phyloP scores from a whole-genome alignment of 768 basidiomycete genomes.

The Tulasnella sp. region DNA sequence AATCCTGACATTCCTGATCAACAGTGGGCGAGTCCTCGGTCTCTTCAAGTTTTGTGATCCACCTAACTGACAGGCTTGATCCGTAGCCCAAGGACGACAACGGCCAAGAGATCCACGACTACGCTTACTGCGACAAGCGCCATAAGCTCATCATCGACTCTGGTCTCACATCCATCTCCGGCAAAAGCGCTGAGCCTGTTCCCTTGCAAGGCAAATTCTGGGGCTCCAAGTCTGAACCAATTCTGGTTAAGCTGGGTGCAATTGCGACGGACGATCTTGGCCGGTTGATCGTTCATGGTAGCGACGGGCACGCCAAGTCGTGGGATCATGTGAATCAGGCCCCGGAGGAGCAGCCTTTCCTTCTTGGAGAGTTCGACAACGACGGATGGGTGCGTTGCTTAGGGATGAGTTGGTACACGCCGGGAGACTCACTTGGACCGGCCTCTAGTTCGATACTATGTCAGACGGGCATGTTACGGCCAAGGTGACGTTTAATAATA shows the following conservation, averaged over 20 bases:
- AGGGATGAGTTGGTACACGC: not conserved
- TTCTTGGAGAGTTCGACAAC: slow-evolving; percentile 30
- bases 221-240: slow-evolving; percentile 23
- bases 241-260: slow-evolving; percentile 27
- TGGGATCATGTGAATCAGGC: slow-evolving; percentile 21
- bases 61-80: too few species aligned
- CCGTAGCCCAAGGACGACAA: not conserved
- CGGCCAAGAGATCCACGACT: not conserved
- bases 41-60: too few species aligned
- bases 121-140: not conserved
- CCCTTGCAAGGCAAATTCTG: slow-evolving; percentile 25
- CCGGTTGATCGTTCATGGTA: slow-evolving; percentile 31
- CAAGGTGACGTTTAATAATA: too few species aligned
- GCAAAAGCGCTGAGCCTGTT: slow-evolving; percentile 10
- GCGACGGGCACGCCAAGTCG: slow-evolving; percentile 27
- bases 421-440: not conserved
- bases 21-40: too few species aligned
- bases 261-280: slow-evolving; percentile 28
- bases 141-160: slow-evolving; percentile 5
- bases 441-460: slow-evolving; percentile 31
- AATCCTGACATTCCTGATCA: slow-evolving; percentile 28
- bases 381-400: not conserved
- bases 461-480: slow-evolving; percentile 31
- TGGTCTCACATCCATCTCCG: not conserved
- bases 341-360: slow-evolving; percentile 21